These are phyloP conservation scores for Diaporthe vaccinii DNA, from an alignment of 2,329 filamentous ascomycete genomes.

Conservation along the genomic window DNA sequence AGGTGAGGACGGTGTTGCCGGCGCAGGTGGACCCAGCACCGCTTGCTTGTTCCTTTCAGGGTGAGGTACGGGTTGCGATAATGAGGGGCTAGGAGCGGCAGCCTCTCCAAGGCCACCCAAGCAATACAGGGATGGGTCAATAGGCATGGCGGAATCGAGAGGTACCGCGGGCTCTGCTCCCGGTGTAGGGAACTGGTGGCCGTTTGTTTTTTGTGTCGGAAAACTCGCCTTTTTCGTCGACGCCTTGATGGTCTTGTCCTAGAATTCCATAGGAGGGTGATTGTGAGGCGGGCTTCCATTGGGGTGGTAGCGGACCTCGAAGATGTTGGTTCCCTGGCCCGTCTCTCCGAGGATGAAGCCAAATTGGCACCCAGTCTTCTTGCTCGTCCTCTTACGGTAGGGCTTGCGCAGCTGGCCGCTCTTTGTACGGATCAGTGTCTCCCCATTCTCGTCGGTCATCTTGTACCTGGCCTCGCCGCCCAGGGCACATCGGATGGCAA, in stretches of 20 bases:
- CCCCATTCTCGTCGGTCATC: constrained; percentile 41
- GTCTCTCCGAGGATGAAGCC: constrained; percentile 42
- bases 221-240: neutral
- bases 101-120: too few relatives aligned
- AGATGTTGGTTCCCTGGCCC: constrained; percentile 41
- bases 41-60: neutral
- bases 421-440: constrained; percentile 41
- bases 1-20: neutral
- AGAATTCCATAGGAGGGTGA: constrained; percentile 40
- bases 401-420: constrained; percentile 42
- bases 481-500: constrained; percentile 40
- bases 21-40: too few relatives aligned
- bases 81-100: too few relatives aligned
- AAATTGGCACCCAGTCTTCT: constrained; percentile 42
- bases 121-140: neutral
- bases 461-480: constrained; percentile 42
- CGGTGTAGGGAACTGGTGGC: neutral
- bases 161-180: neutral
- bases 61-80: neutral
- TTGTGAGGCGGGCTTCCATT: constrained; percentile 41
- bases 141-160: neutral
- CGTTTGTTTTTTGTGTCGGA: rapidly evolving
- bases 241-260: neutral
- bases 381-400: constrained; percentile 43
- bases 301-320: constrained; percentile 42